Evolutionary conservation across 78 protist genomes (phyloP).

Genomic region (Dictyostelium brefeldianum): DNA sequence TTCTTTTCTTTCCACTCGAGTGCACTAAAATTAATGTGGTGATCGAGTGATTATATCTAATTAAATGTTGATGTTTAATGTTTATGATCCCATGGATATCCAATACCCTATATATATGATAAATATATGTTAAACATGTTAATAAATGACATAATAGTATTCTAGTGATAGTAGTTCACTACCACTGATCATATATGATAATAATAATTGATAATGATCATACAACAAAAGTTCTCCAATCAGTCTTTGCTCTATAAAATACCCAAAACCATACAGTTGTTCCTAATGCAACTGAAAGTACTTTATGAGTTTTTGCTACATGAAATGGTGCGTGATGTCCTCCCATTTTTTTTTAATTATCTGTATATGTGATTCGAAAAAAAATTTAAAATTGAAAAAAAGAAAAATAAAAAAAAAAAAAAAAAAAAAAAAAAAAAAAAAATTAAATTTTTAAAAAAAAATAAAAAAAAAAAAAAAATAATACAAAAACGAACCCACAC

Average conservation of each 20-base stretch:
- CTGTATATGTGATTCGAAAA: neutral
- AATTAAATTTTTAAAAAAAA: too few species aligned
- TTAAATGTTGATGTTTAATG: neutral
- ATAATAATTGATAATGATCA: neutral
- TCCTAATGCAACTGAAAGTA: constrained; percentile 56
- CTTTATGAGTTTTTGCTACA: constrained; percentile 37
- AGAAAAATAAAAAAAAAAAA: neutral
- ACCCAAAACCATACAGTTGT: constrained; percentile 80
- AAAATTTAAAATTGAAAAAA: neutral
- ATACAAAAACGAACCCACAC: too few species aligned
- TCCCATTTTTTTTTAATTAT: constrained; percentile 9
- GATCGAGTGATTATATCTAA: too few species aligned
- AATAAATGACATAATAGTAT: neutral
- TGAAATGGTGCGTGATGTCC: constrained; percentile 68
- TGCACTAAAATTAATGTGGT: too few species aligned
- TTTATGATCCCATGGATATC: constrained; percentile 13
- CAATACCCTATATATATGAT: neutral
- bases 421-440: neutral
- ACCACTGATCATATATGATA: neutral
- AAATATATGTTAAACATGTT: neutral
- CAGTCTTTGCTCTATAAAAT: constrained; percentile 65
- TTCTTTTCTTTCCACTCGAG: too few species aligned
- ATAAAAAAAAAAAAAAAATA: too few species aligned
- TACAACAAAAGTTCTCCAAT: constrained; percentile 42
- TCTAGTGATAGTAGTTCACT: neutral